Base-by-base conservation (phyloP, 1,139 yeast species). In the Taphrina populina region DNA sequence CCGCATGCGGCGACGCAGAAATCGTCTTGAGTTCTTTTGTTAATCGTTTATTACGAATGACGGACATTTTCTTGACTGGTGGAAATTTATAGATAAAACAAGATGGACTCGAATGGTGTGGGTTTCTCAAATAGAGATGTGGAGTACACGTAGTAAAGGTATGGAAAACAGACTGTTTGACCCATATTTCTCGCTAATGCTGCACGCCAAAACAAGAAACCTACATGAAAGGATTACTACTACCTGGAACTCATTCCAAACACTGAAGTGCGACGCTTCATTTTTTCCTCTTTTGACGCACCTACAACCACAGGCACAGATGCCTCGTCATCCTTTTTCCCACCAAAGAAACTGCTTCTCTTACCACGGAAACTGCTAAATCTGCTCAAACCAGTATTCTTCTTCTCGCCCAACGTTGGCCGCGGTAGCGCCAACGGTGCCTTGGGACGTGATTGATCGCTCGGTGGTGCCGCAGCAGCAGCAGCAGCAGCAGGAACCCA, bases 341-440 rank as follows among this genome's bases (percentile, higher is more conserved):
- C 46, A 7, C 54, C 39, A 20, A 49, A 49, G 19, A 41, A 49
- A 23, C 47, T 30, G 21, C 34, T 30, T 19, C 36, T 26, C 44
- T 49, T 49, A n/a, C 54, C 54, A n/a, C 54, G 44, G 23, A 49
- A 49, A n/a, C 46, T 37, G 23, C 54, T 49, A 24, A 49, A 49
- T 2, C 54, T 17, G 19, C 54, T 32, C 20, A 49, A 24, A 4
- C 52, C 52, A 15, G 41, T 46, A 24, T 37, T 37, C 35, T 40
- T 37, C 46, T 49, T 49, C 46, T 49, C 44, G 19, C 44, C 54
- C n/a, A 32, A 37, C 15, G 33, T 15, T 11, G 36, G 36, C 17
- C 46, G 21, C 30, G 32, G 45, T n/a, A n/a, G n/a, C n/a, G n/a
- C n/a, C n/a, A n/a, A n/a, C 3, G 32, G 35, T 2, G 53, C 36